phyloP scores from a whole-genome alignment of 1,284 basidiomycete genomes.

The Pseudozyma tsukubaensis region DNA sequence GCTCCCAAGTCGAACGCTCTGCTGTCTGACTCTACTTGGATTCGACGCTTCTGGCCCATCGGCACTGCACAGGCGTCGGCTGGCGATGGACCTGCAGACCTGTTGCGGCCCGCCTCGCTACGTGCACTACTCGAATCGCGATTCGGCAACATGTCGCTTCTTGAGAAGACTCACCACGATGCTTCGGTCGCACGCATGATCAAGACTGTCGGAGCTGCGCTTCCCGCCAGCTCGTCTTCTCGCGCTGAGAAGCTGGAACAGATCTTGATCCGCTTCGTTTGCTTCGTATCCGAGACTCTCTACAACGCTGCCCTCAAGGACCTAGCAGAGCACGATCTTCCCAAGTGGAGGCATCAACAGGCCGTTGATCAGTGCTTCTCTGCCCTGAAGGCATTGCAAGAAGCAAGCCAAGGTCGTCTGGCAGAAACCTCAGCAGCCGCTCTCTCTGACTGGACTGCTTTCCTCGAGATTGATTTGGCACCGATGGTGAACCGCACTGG shows the following conservation, averaged over 20 bases:
- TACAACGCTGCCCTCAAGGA: slow-evolving; percentile 29
- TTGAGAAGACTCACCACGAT: slow-evolving; percentile 36
- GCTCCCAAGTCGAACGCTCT: slow-evolving; percentile 19
- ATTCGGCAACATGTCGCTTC: slow-evolving; percentile 31
- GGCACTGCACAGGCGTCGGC: slow-evolving; percentile 7
- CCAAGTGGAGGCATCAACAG: slow-evolving; percentile 14
- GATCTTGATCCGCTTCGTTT: slow-evolving; percentile 21
- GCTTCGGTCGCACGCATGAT: slow-evolving; percentile 36
- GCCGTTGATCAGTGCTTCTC: slow-evolving; percentile 6
- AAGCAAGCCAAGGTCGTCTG: slow-evolving; percentile 8
- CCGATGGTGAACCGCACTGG: neutral
- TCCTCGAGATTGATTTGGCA: slow-evolving; percentile 14
- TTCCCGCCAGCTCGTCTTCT: slow-evolving; percentile 43
- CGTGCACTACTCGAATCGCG: slow-evolving; percentile 36
- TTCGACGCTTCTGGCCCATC: slow-evolving; percentile 29
- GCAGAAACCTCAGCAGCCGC: slow-evolving; percentile 17
- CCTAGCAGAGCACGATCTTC: slow-evolving; percentile 5
- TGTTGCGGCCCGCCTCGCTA: slow-evolving; percentile 40
- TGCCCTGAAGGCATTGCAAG: slow-evolving; percentile 15
- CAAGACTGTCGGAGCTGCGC: slow-evolving; percentile 29
- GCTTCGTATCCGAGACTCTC: slow-evolving; percentile 27
- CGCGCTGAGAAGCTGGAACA: slow-evolving; percentile 24
- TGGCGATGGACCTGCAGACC: slow-evolving; percentile 30
- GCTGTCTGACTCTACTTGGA: slow-evolving; percentile 36
- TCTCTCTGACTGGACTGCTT: slow-evolving; percentile 21